Percentiles rank a stretch among this genome's conserved stretches.
phyloP scores from a whole-genome alignment of 805 yeast genomes.

The Saturnispora silvae region DNA sequence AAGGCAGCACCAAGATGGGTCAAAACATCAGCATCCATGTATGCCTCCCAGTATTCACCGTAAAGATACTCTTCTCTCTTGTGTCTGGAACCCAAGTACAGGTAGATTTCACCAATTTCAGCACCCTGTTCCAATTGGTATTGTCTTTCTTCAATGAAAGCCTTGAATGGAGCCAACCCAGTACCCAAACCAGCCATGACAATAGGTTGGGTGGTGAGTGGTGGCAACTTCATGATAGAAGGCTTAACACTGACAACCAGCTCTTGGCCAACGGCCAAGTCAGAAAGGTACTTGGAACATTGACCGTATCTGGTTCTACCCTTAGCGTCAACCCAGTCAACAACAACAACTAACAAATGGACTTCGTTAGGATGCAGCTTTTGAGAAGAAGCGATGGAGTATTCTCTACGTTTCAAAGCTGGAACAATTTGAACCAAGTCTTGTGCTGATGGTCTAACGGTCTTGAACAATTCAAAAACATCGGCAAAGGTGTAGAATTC shows the following conservation, averaged over 20 bases:
- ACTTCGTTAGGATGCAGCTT: slow-evolving; percentile 84
- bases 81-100: slow-evolving; percentile 91
- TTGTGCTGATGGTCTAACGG: slow-evolving; percentile 67
- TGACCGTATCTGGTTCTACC: slow-evolving; percentile 89
- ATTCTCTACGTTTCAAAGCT: slow-evolving; percentile 92
- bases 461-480: slow-evolving; percentile 63
- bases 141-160: slow-evolving; percentile 88
- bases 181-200: slow-evolving; percentile 97
- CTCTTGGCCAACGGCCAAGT: slow-evolving; percentile 69
- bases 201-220: slow-evolving; percentile 76
- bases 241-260: slow-evolving; percentile 92
- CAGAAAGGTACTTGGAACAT: slow-evolving; percentile 83
- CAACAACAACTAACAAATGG: slow-evolving; percentile 86
- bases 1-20: slow-evolving; percentile 97
- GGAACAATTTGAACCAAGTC: slow-evolving; percentile 67
- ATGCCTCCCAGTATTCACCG: slow-evolving; percentile 97
- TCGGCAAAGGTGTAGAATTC: slow-evolving; percentile 77
- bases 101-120: slow-evolving; percentile 79
- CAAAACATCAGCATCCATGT: slow-evolving; percentile 79
- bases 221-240: slow-evolving; percentile 93
- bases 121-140: slow-evolving; percentile 87
- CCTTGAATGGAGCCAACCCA: slow-evolving; percentile 97
- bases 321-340: slow-evolving; percentile 83
- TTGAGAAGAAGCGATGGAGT: slow-evolving; percentile 95
- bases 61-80: slow-evolving; percentile 89